Base-by-base conservation (phyloP, 306 rosid genomes). In the Phaseolus lunatus region DNA sequence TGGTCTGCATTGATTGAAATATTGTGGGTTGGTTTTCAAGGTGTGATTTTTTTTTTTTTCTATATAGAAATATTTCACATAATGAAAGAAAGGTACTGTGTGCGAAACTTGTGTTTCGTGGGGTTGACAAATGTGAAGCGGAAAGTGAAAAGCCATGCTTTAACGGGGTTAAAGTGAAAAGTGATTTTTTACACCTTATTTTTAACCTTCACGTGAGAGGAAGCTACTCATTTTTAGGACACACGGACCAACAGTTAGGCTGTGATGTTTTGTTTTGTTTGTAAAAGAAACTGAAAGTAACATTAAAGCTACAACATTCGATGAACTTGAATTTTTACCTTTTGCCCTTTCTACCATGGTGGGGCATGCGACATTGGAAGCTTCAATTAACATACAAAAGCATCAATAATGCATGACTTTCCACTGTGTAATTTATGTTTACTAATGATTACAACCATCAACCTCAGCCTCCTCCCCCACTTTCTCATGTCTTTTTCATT, bases 361-460 rank as follows among this genome's bases (percentile, higher is more conserved):
- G 61, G 80, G 66, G 66, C 29, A 26, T 58, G 49, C 15, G 23
- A 58, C 61, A 54, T 75, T 64, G 64, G 82, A 78, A 81, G 84
- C 79, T 78, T 85, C 84, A 78, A 61, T 64, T 69, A 57, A 64
- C 18, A 19, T 62, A 69, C 78, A 24, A 35, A 44, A 37, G 78
- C 67, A 19, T 70, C 44, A 26, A 64, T 75, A 50, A 84, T 79
- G 64, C 62, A 59, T 45, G 48, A 19, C 63, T 74, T 54, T 70
- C 16, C 73, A 68, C 67, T 31, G 19, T 54, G 70, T 53, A 31
- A 63, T 66, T 39, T 24, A 61, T 70, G 78, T 75, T 76, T 67
- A 41, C 18, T 77, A 78, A 86, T 91, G 84, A 87, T 89, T 87
- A 72, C 80, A 5, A 49, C 87, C 84, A 84, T 85, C 49, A 64